These are phyloP conservation scores for rapeseed (Brassica napus) DNA, from an alignment of 345 rosid genomes.

Conservation along the genomic window Da-Ae NC_063446.1:7957501-7958000, in stretches of 20 bases:
- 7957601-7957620: constrained; percentile 59
- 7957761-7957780: constrained; percentile 8
- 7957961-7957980: constrained; percentile 57
- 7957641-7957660: constrained; percentile 59
- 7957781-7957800: neutral
- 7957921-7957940: constrained; percentile 61
- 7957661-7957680: constrained; percentile 46
- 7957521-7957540: neutral
- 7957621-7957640: constrained; percentile 58
- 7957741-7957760: constrained; percentile 48
- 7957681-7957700: constrained; percentile 63
- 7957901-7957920: constrained; percentile 51
- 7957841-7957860: constrained; percentile 74
- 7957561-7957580: neutral
- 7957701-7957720: constrained; percentile 59
- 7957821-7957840: constrained; percentile 38
- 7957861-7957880: constrained; percentile 35
- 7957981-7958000: constrained; percentile 38
- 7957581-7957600: constrained; percentile 40
- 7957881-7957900: constrained; percentile 54
- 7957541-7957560: neutral
- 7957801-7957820: neutral
- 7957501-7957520: neutral
- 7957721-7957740: constrained; percentile 71
- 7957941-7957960: constrained; percentile 40